Base-by-base conservation (phyloP, 768 basidiomycete species). In the Saitozyma podzolica region DNA sequence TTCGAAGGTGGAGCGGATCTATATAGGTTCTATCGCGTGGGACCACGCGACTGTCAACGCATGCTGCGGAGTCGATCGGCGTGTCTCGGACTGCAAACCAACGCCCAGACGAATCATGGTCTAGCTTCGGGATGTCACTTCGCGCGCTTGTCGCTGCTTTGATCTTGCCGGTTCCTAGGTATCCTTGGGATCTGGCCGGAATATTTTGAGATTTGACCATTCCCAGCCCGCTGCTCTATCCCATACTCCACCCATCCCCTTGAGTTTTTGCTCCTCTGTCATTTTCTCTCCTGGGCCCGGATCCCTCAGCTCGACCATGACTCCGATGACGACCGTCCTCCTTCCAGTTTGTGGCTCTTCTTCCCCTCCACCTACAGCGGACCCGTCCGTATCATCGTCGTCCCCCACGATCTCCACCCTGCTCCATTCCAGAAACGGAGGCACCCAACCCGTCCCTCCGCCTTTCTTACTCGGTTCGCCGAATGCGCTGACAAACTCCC, bases 341-440 rank as follows among this genome's bases (percentile, higher is more conserved):
- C 56, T 39, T 53, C 20, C 40, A 19, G 8, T 39, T 2, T 16
- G 11, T 14, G 2, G 41, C 54, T 9, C 47, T 10, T 20, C 47
- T 53, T 6, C 50, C 20, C 56, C 50, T n/a, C 17, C 20, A 17
- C 45, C 13, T 11, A 17, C 11, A 47, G 45, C 13, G 13, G 45
- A 47, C 45, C 13, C 11, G 6, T 17, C n/a, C 45, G n/a, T 17
- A 2, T 47, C 45, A 17, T 47, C 45, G 45, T 17, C n/a, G 1
- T 47, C 9, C 3, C 8, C 41, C 47, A 17, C 1, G n/a, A 92
- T 75, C 2, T 90, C 91, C 63, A 88, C 84, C 68, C 82, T 84
- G 37, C 86, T 83, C 93, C 92, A 96, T 79, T 96, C 92, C 67
- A 92, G 89, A 91, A 92, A 96, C 67, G 95, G 91, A 39, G 88